Conservation (phyloP, 345 rosid species). For the Eucalyptus victrix region DNA sequence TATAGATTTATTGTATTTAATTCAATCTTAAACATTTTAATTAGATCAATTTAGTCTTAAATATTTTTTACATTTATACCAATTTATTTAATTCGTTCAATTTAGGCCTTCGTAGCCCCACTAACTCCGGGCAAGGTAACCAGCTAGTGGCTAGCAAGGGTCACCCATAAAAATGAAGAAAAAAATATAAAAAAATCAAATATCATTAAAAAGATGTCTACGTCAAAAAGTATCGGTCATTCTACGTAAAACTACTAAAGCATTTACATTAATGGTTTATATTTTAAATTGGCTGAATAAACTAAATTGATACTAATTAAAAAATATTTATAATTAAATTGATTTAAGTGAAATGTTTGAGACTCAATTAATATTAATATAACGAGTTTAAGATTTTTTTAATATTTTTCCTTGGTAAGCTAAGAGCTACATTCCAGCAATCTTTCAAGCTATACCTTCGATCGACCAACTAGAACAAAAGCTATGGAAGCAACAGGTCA, state of each 20-base stretch:
- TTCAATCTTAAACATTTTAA: accelerated
- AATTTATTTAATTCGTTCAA: too few species aligned
- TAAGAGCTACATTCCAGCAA: not conserved
- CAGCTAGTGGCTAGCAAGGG: accelerated
- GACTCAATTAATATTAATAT: too few species aligned
- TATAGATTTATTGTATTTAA: too few species aligned
- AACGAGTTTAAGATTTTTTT: not conserved
- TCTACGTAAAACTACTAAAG: accelerated
- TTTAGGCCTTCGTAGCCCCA: accelerated
- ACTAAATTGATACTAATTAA: too few species aligned
- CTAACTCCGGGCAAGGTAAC: accelerated
- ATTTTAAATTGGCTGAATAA: accelerated
- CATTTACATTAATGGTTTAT: too few species aligned
- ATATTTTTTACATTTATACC: not conserved
- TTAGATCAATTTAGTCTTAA: accelerated
- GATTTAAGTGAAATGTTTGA: too few species aligned
- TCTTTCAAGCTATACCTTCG: not conserved
- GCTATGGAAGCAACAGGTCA: not conserved
- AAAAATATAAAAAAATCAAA: too few species aligned
- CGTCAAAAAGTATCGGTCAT: accelerated
- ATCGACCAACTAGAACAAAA: not conserved
- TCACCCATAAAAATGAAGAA: not conserved
- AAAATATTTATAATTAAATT: accelerated
- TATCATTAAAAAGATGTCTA: too few species aligned
- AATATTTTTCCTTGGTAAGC: not conserved